Evolutionary conservation across 1,139 yeast genomes (phyloP), one percentile per base, ranked within the genome.

Genomic region (Dujonia santamariae): DNA sequence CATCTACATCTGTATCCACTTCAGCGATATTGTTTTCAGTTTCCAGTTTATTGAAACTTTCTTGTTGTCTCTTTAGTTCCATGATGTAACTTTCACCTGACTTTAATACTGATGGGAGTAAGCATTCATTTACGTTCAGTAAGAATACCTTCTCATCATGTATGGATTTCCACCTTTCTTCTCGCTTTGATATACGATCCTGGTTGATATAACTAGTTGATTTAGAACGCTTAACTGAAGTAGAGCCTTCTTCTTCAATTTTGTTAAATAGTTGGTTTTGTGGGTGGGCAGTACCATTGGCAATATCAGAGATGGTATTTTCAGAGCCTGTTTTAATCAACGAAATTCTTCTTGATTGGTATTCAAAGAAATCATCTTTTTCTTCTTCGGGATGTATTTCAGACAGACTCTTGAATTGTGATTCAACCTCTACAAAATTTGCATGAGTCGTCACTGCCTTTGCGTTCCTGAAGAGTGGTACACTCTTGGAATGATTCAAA

Each of bases 81-180:
- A 59, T 42, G 6, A 62, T 62, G 0, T 59, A 63, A 32, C 66
- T 60, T 38, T 59, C 63, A 1, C 67, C 61, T 18, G 47, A 51
- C 40, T 54, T 59, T 22, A 66, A 46, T 1, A 65, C 68, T 1
- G 70, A 50, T 7, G 72, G 72, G 21, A 65, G 45, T 26, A 66
- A 48, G 7, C 50, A 48, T 39, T 63, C 63, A 40, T 56, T 56
- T 11, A 65, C 56, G 19, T 55, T 54, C 12, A 54, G 47, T n/a
- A 65, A 39, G 29, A 61, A 63, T 2, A 43, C 43, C 37, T 51
- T 56, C 35, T 65, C 72, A 35, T 59, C 57, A 34, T 62, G 45
- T 4, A 63, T 54, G 2, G 65, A 59, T 35, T 57, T 52, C 59
- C 59, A 51, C 27, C 54, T 40, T 30, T 56, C 56, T 29, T 53